Base-by-base conservation (phyloP, 1,284 basidiomycete genomes). In the Vanrija humicola region DNA sequence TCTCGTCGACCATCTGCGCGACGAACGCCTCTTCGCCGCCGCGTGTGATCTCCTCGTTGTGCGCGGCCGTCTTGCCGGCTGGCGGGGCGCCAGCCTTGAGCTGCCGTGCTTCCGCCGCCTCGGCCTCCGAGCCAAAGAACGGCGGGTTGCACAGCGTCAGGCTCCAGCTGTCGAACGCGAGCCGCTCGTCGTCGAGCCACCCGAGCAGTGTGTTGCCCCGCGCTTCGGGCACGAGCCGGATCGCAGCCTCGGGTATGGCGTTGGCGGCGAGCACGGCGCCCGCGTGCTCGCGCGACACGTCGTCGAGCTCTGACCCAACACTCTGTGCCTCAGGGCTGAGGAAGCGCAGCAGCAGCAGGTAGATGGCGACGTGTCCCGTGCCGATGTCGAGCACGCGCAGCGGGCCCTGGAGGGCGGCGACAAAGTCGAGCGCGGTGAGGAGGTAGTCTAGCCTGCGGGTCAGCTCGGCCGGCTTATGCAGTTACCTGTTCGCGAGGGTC, bases 81-180 rank as follows among this genome's bases (percentile, higher is more conserved):
- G 79, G 84, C 0, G 90, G 84, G 4, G 76, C 77, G 12, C 78
- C 66, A 43, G 82, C 82, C 66, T 96, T 95, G 6, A 76, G 75
- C 18, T 80, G 80, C 0, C 84, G 82, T 3, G 84, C 84, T 1
- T 76, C 72, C 0, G 68, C 64, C 5, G 93, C 82, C 54, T 98
- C 93, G 21, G 84, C 82, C 0, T 71, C 65, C 50, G 84, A 88
- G 14, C 78, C 71, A 69, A 95, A 98, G 75, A 98, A 98, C 0
- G 94, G 94, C 0, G 95, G 95, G 69, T 98, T 98, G 76, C 93
- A 97, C 85, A 98, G 90, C 0, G 85, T 85, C 63, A 94, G 89
- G 55, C 52, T 18, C 40, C 40, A 42, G n/a, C 40, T 42, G 40
- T 44, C 23, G 19, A 8, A 3, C 3, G 21, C 10, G 2, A 52